A percentile compares a stretch with the other conserved stretches of the same genome.
These are phyloP conservation scores for Xerocomellus chrysenteron DNA, from an alignment of 768 basidiomycete species.

Conservation along the genomic window DNA sequence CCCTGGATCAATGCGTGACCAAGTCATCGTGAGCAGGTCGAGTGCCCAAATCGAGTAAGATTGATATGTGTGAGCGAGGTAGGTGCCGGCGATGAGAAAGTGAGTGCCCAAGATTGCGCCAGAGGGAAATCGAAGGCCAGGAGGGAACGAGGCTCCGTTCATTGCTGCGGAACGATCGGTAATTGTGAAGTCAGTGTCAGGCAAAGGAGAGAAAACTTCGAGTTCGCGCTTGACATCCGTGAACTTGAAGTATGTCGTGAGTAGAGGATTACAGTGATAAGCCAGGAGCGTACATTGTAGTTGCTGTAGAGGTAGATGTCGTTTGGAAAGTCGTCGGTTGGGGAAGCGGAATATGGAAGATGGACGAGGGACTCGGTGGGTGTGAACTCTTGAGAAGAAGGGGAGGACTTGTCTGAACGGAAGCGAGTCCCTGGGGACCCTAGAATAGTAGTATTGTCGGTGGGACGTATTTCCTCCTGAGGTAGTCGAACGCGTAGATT, in stretches of 20 bases:
- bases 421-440: slow-evolving; percentile 63
- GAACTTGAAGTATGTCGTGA: slow-evolving; percentile 51
- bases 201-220: slow-evolving; percentile 83
- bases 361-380: slow-evolving; percentile 61
- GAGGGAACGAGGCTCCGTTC: slow-evolving; percentile 81
- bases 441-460: slow-evolving; percentile 41
- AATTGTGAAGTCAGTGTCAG: slow-evolving; percentile 73
- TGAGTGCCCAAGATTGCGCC: slow-evolving; percentile 89
- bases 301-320: slow-evolving; percentile 94
- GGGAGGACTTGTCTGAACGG: slow-evolving; percentile 43
- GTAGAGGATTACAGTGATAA: slow-evolving; percentile 1
- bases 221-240: slow-evolving; percentile 95
- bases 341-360: slow-evolving; percentile 72
- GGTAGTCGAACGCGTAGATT: slow-evolving; percentile 64
- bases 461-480: slow-evolving; percentile 53
- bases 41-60: slow-evolving; percentile 97
- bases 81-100: slow-evolving; percentile 93
- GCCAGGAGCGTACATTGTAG: slow-evolving; percentile 70
- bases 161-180: slow-evolving; percentile 80
- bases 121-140: slow-evolving; percentile 94
- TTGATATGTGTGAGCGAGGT: slow-evolving; percentile 90
- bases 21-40: slow-evolving; percentile 76
- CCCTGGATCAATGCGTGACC: slow-evolving; percentile 88
- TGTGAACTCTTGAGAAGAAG: slow-evolving; percentile 48
- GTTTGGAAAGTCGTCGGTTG: slow-evolving; percentile 73